Conservation (phyloP, 371 early-diverging fungal genomes). For the Nematocida ausubeli region DNA sequence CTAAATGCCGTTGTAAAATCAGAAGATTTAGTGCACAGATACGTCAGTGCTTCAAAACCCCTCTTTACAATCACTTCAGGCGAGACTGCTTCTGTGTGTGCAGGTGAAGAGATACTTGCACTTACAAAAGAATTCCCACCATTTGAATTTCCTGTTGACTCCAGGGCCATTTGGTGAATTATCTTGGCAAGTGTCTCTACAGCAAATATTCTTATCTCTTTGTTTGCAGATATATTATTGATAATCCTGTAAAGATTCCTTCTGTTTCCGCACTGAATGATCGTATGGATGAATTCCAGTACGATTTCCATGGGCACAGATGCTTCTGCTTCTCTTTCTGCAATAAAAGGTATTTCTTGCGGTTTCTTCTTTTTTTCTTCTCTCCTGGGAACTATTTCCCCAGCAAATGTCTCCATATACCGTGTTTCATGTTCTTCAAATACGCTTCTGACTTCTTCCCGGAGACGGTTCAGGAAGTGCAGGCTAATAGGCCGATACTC, state of each 20-base stretch:
- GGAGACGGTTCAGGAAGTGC: constrained; percentile 50
- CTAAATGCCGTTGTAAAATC: constrained; percentile 31
- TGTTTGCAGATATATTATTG: constrained; percentile 17
- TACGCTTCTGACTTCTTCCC: constrained; percentile 26
- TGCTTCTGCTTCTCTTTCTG: constrained; percentile 8
- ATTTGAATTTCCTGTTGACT: neutral
- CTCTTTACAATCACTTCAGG: constrained; percentile 6
- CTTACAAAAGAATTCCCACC: neutral
- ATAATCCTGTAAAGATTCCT: constrained; percentile 36
- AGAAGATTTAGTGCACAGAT: constrained; percentile 35
- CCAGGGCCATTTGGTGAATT: neutral
- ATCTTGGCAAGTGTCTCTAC: constrained; percentile 2
- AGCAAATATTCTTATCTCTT: constrained; percentile 3
- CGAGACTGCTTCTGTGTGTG: neutral
- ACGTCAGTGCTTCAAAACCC: constrained; percentile 22
- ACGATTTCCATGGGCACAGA: constrained; percentile 2
- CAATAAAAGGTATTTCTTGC: constrained; percentile 8
- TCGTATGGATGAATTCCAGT: constrained; percentile 22
- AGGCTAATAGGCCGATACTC: constrained; percentile 44
- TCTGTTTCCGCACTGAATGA: constrained; percentile 40
- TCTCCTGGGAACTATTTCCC: constrained; percentile 18
- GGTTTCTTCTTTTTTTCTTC: constrained; percentile 16
- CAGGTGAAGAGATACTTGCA: neutral
- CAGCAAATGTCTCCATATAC: constrained; percentile 47
- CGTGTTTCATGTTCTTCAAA: constrained; percentile 55